Evolutionary conservation across 345 rosid genomes (phyloP).

Genomic region (Fremontodendron californicum): DNA sequence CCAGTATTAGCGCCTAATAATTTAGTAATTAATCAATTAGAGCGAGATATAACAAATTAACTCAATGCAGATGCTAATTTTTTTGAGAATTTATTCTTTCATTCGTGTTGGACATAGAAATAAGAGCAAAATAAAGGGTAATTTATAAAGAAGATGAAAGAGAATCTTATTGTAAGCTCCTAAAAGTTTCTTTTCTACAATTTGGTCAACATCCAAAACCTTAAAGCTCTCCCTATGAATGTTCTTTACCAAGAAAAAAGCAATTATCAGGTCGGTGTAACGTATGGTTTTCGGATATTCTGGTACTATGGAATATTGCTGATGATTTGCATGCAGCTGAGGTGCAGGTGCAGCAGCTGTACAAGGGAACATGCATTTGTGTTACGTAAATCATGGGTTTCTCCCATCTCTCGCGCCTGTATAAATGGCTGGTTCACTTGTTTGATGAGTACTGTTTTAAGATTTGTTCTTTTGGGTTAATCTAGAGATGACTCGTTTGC

Average conservation of each 20-base stretch:
- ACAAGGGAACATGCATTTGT: not conserved
- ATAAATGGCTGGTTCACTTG: not conserved
- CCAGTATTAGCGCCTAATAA: too few relatives aligned
- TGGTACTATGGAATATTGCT: not conserved
- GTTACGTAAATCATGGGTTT: constrained; percentile 7
- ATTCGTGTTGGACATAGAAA: not conserved
- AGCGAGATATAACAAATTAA: too few relatives aligned
- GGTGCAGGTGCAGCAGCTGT: not conserved
- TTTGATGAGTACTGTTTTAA: not conserved
- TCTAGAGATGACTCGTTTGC: not conserved
- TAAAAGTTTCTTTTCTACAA: not conserved
- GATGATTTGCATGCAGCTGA: not conserved
- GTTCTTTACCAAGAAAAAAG: not conserved
- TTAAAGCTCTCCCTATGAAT: not conserved
- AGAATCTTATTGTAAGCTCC: not conserved
- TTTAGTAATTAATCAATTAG: too few relatives aligned
- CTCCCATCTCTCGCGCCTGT: not conserved
- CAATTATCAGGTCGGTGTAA: not conserved
- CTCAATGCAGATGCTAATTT: too few relatives aligned
- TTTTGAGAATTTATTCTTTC: too few relatives aligned
- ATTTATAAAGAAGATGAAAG: not conserved
- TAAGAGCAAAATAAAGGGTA: not conserved
- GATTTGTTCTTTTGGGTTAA: not conserved
- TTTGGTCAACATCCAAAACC: not conserved
- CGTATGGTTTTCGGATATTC: too few relatives aligned